Conservation (phyloP, 2,329 filamentous ascomycete species). For the Aspergillus intermedius region DNA sequence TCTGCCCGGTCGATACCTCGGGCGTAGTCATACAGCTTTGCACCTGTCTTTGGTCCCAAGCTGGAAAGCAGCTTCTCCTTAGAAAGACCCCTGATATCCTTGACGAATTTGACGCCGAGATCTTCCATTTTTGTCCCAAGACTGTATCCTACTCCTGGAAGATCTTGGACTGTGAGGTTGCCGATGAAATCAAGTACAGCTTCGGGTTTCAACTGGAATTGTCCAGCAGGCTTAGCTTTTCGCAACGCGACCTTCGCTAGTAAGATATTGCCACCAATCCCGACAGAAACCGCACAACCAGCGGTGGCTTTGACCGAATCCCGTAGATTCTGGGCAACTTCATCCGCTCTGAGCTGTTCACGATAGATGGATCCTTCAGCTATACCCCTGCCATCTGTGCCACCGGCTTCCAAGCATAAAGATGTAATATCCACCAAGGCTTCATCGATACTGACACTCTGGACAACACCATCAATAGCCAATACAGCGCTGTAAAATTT, state of each 20-base stretch:
- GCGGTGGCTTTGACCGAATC: conserved; percentile 66
- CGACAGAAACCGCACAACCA: conserved; percentile 81
- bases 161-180: conserved; percentile 66
- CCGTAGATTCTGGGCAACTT: conserved; percentile 62
- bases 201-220: conserved; percentile 79
- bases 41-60: conserved; percentile 86
- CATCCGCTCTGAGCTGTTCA: conserved; percentile 72
- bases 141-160: conserved; percentile 90
- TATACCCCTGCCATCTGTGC: conserved; percentile 58
- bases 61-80: conserved; percentile 67
- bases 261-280: conserved; percentile 84
- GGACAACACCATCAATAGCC: conserved; percentile 71
- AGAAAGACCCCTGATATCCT: conserved; percentile 69
- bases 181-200: conserved; percentile 71
- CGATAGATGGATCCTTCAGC: conserved; percentile 64
- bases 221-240: conserved; percentile 89
- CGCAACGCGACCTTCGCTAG: conserved; percentile 85
- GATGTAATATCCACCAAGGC: conserved; percentile 77
- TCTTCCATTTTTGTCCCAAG: conserved; percentile 84
- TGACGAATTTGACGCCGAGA: conserved; percentile 72
- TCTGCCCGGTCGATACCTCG: conserved; percentile 79
- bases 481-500: conserved; percentile 83
- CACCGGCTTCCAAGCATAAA: conserved; percentile 59
- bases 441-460: conserved; percentile 96
- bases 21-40: conserved; percentile 83